These are phyloP conservation scores for Tolypocladium nubicola DNA, from an alignment of 2,329 filamentous ascomycete genomes.

Conservation along the genomic window DNA sequence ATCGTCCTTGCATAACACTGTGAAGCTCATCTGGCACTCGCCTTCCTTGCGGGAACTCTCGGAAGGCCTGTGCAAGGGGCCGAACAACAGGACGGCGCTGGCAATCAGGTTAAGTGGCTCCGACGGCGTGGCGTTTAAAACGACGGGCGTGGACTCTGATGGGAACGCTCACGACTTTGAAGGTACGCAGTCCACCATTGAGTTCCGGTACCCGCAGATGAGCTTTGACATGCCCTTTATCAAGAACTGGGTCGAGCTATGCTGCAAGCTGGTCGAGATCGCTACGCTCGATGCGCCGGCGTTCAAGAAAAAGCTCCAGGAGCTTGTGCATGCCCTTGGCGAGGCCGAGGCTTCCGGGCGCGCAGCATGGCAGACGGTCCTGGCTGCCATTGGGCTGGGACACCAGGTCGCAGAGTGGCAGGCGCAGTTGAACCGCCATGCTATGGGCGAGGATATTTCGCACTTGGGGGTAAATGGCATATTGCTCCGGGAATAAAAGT, in stretches of 20 bases:
- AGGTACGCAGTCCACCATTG: constrained; percentile 8
- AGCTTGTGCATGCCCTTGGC: not conserved
- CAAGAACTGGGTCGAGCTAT: constrained; percentile 11
- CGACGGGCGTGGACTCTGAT: not conserved
- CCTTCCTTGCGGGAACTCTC: not conserved
- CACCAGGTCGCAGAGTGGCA: not conserved
- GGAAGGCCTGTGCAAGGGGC: not conserved
- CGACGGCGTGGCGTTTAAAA: not conserved
- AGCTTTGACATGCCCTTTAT: constrained; percentile 12
- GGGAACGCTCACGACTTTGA: not conserved
- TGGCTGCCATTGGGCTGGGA: not conserved
- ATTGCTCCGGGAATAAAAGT: not conserved
- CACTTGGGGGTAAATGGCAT: not conserved
- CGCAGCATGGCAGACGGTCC: not conserved
- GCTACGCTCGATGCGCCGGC: not conserved
- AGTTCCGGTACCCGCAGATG: constrained; percentile 15
- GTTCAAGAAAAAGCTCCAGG: not conserved
- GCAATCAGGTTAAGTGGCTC: not conserved
- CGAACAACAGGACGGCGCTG: not conserved
- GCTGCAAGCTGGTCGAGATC: constrained; percentile 7
- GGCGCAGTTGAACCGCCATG: not conserved
- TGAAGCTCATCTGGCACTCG: not conserved
- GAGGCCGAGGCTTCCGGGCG: not conserved
- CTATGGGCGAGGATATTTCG: not conserved
- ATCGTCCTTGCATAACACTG: not conserved